Evolutionary conservation across 1,139 yeast genomes (phyloP).

Genomic region (Suzukiozyma palmioleophila): DNA sequence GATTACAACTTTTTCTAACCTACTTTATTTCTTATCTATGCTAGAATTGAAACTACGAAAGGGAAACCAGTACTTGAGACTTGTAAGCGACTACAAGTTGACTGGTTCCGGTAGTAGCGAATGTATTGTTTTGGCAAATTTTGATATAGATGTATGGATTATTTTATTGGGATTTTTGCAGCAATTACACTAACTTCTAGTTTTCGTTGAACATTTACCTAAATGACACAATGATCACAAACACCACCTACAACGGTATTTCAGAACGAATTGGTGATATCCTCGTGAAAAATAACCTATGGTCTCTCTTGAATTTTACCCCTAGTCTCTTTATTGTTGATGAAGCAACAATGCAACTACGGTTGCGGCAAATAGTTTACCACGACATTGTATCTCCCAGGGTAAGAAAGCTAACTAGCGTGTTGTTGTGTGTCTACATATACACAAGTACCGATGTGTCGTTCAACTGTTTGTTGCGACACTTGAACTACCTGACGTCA

Average conservation of each 20-base stretch:
- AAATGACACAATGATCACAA: neutral
- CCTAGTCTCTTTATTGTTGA: neutral
- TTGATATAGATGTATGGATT: constrained; percentile 1
- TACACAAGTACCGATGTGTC: constrained; percentile 5
- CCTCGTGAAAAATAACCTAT: neutral
- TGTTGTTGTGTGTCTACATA: neutral
- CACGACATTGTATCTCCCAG: neutral
- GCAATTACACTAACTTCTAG: constrained; percentile 2
- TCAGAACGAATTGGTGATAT: neutral
- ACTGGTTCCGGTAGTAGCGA: neutral
- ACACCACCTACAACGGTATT: neutral
- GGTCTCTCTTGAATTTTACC: constrained; percentile 1
- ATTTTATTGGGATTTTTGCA: neutral
- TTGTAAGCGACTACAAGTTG: constrained; percentile 9
- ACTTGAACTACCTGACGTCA: constrained; percentile 26
- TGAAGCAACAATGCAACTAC: neutral
- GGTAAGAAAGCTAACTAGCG: neutral
- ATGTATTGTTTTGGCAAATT: constrained; percentile 1
- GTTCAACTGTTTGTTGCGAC: constrained; percentile 13
- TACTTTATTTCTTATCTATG: constrained; percentile 5
- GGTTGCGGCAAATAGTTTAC: neutral
- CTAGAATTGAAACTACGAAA: constrained; percentile 8
- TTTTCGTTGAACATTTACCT: constrained; percentile 1
- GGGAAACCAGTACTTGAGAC: constrained; percentile 11
- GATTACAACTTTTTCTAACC: too few species aligned